Evolutionary conservation across 1,284 basidiomycete species (phyloP).

Genomic region (Cutaneotrichosporon dermatis): DNA sequence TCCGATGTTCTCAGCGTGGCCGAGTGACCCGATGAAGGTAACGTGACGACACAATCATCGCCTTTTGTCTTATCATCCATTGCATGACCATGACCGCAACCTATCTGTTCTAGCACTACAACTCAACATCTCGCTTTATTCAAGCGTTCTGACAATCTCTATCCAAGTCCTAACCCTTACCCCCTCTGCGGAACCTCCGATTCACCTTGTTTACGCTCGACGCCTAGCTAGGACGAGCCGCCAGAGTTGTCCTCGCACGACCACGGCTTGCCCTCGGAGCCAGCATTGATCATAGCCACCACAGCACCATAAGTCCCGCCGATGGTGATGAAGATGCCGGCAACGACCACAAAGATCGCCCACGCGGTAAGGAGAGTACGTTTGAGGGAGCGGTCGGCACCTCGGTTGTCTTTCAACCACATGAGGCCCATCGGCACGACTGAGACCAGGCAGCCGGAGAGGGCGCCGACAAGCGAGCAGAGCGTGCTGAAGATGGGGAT

Average conservation of each 20-base stretch:
- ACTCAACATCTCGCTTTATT: not conserved
- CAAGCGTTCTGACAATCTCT: too few relatives aligned
- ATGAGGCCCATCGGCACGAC: constrained; percentile 25
- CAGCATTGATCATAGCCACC: constrained; percentile 17
- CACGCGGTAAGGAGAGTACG: constrained; percentile 21
- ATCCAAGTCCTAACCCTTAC: not conserved
- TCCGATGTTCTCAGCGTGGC: not conserved
- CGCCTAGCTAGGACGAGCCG: too few relatives aligned
- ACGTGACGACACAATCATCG: not conserved
- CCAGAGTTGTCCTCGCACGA: constrained; percentile 36
- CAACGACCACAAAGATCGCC: constrained; percentile 20
- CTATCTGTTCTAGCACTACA: not conserved
- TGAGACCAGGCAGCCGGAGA: constrained; percentile 17
- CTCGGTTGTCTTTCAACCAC: constrained; percentile 30
- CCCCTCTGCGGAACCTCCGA: not conserved
- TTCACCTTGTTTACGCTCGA: too few relatives aligned
- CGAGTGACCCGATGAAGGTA: not conserved
- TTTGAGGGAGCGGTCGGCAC: constrained; percentile 8
- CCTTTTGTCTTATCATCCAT: too few relatives aligned
- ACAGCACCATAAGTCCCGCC: constrained; percentile 37
- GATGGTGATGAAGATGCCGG: constrained; percentile 27
- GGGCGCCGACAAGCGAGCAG: constrained; percentile 29
- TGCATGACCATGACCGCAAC: not conserved
- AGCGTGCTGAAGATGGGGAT: constrained; percentile 26
- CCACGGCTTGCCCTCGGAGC: constrained; percentile 24